Conservation (phyloP, 1,284 basidiomycete species). For the Moesziomyces globuligerus region DNA sequence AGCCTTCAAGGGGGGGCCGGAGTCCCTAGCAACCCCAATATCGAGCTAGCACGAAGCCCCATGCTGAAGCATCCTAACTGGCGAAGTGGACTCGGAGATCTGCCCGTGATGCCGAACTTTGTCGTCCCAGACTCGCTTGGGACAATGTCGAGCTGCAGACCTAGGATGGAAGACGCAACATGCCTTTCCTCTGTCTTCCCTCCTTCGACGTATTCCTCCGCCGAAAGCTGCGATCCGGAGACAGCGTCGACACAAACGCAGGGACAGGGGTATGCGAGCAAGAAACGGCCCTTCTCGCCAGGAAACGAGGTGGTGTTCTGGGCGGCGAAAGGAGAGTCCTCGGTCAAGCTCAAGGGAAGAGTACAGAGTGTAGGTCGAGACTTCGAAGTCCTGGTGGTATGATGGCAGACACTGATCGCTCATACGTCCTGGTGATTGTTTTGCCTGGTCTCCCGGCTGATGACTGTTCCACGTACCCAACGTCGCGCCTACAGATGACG, state of each 20-base stretch:
- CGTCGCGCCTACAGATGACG: constrained; percentile 26
- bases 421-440: too few relatives aligned
- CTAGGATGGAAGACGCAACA: not conserved
- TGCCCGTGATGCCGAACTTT: not conserved
- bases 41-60: not conserved
- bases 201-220: not conserved
- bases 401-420: not conserved
- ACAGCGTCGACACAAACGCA: not conserved
- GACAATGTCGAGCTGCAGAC: not conserved
- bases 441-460: too few relatives aligned
- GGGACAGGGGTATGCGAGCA: too few relatives aligned
- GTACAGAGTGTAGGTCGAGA: constrained; percentile 31
- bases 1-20: not conserved
- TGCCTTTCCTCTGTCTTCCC: not conserved
- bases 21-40: not conserved
- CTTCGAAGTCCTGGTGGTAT: too few relatives aligned
- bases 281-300: constrained; percentile 16
- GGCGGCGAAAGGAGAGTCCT: constrained; percentile 26
- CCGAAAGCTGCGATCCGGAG: not conserved
- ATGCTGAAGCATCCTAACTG: constrained; percentile 30
- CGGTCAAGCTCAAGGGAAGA: constrained; percentile 26
- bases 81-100: constrained; percentile 5
- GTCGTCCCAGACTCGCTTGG: not conserved
- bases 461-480: too few relatives aligned
- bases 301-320: constrained; percentile 43